Base-by-base conservation (phyloP, 805 yeast genomes). In the Schwanniomyces sp. region DNA sequence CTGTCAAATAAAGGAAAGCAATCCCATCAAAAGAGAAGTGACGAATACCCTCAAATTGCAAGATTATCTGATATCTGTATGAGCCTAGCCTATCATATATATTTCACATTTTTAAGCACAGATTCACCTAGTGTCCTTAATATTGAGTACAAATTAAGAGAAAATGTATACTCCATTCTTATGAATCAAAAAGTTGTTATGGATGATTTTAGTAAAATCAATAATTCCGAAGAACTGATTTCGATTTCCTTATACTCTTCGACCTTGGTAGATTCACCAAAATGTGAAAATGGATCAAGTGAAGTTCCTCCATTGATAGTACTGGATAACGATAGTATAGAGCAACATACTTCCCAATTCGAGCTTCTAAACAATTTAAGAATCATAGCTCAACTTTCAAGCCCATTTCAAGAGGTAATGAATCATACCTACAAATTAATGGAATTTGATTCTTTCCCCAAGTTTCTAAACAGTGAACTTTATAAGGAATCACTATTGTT, bases 361-460 rank as follows among this genome's bases (percentile, higher is more conserved):
- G 47, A 46, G 40, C 40, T 26, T 12, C 34, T n/a, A 2, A 29
- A 48, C 10, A 24, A 25, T 30, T 44, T 49, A 26, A 34, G 41
- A 17, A 45, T 40, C 10, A 61, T 63, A 49, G 55, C 38, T 9
- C 45, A 50, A 34, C 43, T 56, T 12, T 41, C 61, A 25, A 51
- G 76, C 1, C 64, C 79, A 12, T 78, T 80, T 44, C 74, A 73
- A n/a, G 67, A 69, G 17, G 79, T 86, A 6, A 70, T 74, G n/a
- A 44, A 54, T 9, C 78, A 77, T 40, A 74, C 86, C 43, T 77
- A 76, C 54, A 66, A 72, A 37, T 64, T 88, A 64, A 82, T 88
- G 86, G 86, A 85, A 53, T 74, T 64, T 30, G 95, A 88, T 65
- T 86, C 94, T 7, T 73, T 85, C 34, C 87, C 87, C 2, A 88